A percentile compares a stretch with the other conserved stretches of the same genome.
Evolutionary conservation across 495 filamentous ascomycete genomes (phyloP).

Genomic region (Ramalina intermedia): DNA sequence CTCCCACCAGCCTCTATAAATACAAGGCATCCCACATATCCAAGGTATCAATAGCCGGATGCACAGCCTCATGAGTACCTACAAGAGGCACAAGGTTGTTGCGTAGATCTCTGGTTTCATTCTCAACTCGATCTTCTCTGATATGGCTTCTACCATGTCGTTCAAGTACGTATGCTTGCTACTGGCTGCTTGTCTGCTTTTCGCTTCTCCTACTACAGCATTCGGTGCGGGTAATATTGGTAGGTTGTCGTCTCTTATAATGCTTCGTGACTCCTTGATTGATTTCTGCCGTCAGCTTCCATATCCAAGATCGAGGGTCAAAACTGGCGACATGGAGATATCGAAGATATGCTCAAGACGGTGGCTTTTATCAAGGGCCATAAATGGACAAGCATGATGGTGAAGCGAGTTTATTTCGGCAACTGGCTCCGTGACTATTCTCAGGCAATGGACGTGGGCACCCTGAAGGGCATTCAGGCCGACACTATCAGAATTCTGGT

Average conservation of each 20-base stretch:
- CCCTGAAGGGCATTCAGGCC: constrained; percentile 74
- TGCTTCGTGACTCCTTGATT: not conserved
- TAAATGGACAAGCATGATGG: constrained; percentile 86
- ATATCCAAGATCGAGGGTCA: constrained; percentile 87
- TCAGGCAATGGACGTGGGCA: constrained; percentile 85
- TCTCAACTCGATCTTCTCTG: too few species aligned
- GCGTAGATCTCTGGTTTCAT: too few species aligned
- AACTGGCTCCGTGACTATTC: constrained; percentile 68
- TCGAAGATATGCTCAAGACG: constrained; percentile 85
- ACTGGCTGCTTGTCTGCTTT: constrained; percentile 47
- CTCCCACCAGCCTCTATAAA: too few species aligned
- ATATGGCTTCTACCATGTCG: too few species aligned
- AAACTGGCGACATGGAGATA: constrained; percentile 97
- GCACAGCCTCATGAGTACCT: too few species aligned
- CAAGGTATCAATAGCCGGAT: too few species aligned
- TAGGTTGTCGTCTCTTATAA: not conserved
- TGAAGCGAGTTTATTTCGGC: constrained; percentile 88
- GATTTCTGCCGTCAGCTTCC: constrained; percentile 34
- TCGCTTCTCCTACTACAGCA: constrained; percentile 43
- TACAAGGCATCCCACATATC: too few species aligned
- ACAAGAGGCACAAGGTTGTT: too few species aligned
- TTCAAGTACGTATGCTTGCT: constrained; percentile 11
- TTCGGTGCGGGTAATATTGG: constrained; percentile 74
- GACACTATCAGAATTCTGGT: constrained; percentile 81
- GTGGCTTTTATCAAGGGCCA: constrained; percentile 77